Evolutionary conservation across 768 basidiomycete genomes (phyloP).

Genomic region (Suillus discolor): DNA sequence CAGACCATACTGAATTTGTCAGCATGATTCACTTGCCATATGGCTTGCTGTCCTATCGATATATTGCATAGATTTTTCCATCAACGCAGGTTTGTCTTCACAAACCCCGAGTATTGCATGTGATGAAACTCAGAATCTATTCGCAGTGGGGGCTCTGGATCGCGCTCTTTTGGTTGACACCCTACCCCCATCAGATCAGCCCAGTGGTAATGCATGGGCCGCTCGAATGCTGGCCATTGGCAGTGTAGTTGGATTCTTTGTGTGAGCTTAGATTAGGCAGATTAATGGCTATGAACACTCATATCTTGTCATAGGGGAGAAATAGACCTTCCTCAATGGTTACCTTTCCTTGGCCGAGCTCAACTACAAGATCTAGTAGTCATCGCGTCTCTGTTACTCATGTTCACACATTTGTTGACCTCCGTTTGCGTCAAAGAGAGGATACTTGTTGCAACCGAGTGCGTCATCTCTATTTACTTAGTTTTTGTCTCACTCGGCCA

Average conservation of each 20-base stretch:
- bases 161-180: conserved; percentile 90
- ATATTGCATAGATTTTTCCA: conserved; percentile 67
- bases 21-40: conserved; percentile 73
- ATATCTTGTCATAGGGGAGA: conserved; percentile 58
- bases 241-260: conserved; percentile 83
- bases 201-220: conserved; percentile 93
- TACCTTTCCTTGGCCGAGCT: conserved; percentile 77
- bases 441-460: conserved; percentile 56
- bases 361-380: conserved; percentile 84
- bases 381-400: conserved; percentile 67
- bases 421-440: conserved; percentile 68
- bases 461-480: neutral
- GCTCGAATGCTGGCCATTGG: conserved; percentile 91
- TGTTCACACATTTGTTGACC: conserved; percentile 66
- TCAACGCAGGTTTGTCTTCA: conserved; percentile 49
- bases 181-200: conserved; percentile 71
- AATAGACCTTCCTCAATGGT: conserved; percentile 65
- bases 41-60: conserved; percentile 75
- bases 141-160: conserved; percentile 81
- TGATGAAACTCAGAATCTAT: conserved; percentile 4
- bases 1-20: neutral
- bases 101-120: neutral
- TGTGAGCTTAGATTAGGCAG: conserved; percentile 53
- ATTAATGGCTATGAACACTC: neutral
- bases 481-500: neutral